phyloP scores from a whole-genome alignment of 1,284 basidiomycete genomes.

The Sporisorium iseilematis-ciliati region DNA sequence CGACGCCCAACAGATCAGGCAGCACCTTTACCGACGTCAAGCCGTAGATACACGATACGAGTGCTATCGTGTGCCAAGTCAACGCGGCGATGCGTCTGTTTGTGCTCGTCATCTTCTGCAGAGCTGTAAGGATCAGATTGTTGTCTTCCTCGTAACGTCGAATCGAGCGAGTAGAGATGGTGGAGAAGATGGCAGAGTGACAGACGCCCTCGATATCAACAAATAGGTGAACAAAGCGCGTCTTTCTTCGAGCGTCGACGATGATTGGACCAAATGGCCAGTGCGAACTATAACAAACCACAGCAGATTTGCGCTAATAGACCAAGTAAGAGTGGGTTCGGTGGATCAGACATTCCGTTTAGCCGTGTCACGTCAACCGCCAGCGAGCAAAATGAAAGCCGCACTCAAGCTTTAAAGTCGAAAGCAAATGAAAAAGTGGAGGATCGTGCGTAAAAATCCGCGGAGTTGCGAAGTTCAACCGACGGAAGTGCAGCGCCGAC shows the following conservation, averaged over 20 bases:
- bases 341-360: background rate
- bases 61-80: slow-evolving; percentile 29
- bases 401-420: background rate
- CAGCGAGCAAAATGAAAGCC: background rate
- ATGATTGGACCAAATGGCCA: background rate
- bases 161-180: background rate
- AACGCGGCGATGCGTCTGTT: slow-evolving; percentile 8
- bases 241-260: background rate
- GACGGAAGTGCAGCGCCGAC: background rate
- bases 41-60: slow-evolving; percentile 38
- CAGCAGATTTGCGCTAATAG: too few relatives aligned
- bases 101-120: slow-evolving; percentile 13
- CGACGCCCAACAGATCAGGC: slow-evolving; percentile 22
- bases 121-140: background rate
- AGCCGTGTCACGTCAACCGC: background rate
- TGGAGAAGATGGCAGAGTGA: background rate
- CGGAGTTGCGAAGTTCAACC: background rate
- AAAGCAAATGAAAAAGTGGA: too few relatives aligned
- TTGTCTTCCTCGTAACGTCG: background rate
- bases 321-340: background rate
- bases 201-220: background rate
- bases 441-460: background rate
- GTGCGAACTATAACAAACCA: background rate
- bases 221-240: too few relatives aligned
- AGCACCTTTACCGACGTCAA: slow-evolving; percentile 31